These are phyloP conservation scores for Tricholoma matsutake DNA, from an alignment of 768 basidiomycete species.

Conservation along the genomic window DNA sequence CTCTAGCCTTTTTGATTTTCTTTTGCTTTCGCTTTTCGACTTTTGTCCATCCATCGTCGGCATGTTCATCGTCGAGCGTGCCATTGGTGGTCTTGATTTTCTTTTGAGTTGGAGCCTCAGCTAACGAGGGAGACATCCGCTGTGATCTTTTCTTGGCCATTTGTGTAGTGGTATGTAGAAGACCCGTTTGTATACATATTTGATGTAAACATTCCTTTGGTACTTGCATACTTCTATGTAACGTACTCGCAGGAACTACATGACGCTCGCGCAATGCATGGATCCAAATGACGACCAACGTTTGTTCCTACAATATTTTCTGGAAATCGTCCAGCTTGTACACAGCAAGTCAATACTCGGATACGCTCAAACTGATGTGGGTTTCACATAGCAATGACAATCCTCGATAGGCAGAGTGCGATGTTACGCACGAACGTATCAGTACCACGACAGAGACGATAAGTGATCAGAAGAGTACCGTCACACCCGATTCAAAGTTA, in stretches of 20 bases:
- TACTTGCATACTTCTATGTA: too few species aligned
- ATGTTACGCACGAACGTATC: slow-evolving; percentile 48
- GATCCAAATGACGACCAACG: slow-evolving; percentile 47
- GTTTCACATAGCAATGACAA: slow-evolving; percentile 47
- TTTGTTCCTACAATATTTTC: slow-evolving; percentile 44
- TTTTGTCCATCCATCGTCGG: slow-evolving; percentile 55
- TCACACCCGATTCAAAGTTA: too few species aligned
- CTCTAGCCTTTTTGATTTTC: slow-evolving; percentile 57
- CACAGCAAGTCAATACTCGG: slow-evolving; percentile 40
- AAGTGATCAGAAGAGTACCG: too few species aligned
- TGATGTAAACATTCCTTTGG: too few species aligned
- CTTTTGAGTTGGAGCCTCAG: slow-evolving; percentile 25
- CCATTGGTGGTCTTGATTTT: slow-evolving; percentile 34
- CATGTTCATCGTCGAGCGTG: slow-evolving; percentile 10
- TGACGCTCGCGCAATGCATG: too few species aligned
- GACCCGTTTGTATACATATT: too few species aligned
- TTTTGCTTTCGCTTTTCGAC: slow-evolving; percentile 72
- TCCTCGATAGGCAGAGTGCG: slow-evolving; percentile 37
- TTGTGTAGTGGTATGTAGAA: too few species aligned
- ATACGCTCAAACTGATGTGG: slow-evolving; percentile 42
- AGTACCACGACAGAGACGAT: slow-evolving; percentile 35
- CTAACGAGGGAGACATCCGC: slow-evolving; percentile 9
- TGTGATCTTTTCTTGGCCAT: slow-evolving; percentile 14
- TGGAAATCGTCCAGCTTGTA: slow-evolving; percentile 39
- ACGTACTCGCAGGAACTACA: too few species aligned